phyloP scores from a whole-genome alignment of 1,284 basidiomycete species.

The Leccinum subrobustum region DNA sequence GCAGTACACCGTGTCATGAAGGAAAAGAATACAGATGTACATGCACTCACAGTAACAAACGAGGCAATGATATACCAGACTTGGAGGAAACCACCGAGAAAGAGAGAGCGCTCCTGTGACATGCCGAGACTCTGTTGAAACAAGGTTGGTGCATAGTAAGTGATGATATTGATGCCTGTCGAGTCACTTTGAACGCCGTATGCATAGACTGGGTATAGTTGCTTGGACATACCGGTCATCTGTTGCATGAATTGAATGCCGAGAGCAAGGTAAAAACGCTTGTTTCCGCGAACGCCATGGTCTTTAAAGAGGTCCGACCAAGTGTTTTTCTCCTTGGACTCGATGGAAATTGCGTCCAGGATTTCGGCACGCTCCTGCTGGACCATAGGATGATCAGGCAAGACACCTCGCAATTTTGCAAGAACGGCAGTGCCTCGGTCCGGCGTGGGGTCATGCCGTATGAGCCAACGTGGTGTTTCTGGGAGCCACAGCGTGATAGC shows the following conservation, averaged over 20 bases:
- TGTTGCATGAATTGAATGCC: slow-evolving; percentile 21
- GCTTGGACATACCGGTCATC: slow-evolving; percentile 11
- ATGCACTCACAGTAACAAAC: slow-evolving; percentile 12
- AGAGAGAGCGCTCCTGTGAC: slow-evolving; percentile 14
- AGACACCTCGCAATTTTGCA: slow-evolving; percentile 13
- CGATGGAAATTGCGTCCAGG: slow-evolving; percentile 11
- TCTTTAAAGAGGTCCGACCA: slow-evolving; percentile 17
- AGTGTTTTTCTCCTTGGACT: slow-evolving; percentile 11
- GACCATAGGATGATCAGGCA: slow-evolving; percentile 6
- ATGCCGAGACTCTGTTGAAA: slow-evolving; percentile 16
- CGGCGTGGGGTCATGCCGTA: slow-evolving; percentile 12
- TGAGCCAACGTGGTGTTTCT: slow-evolving; percentile 19
- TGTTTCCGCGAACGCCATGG: slow-evolving; percentile 11
- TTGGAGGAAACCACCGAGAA: slow-evolving; percentile 17
- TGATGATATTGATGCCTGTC: slow-evolving; percentile 17
- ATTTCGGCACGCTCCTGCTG: slow-evolving; percentile 13
- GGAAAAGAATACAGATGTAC: too few species aligned
- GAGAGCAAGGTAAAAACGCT: slow-evolving; percentile 16
- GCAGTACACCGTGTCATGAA: background rate
- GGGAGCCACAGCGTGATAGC: slow-evolving; percentile 16
- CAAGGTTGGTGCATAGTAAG: slow-evolving; percentile 17
- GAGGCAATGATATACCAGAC: slow-evolving; percentile 16
- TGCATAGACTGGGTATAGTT: background rate
- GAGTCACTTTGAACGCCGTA: background rate
- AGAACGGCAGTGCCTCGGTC: slow-evolving; percentile 14